A percentile compares a stretch with the other conserved stretches of the same genome.
phyloP scores from a whole-genome alignment of 1,284 basidiomycete genomes.

The Agaricales sp. region DNA sequence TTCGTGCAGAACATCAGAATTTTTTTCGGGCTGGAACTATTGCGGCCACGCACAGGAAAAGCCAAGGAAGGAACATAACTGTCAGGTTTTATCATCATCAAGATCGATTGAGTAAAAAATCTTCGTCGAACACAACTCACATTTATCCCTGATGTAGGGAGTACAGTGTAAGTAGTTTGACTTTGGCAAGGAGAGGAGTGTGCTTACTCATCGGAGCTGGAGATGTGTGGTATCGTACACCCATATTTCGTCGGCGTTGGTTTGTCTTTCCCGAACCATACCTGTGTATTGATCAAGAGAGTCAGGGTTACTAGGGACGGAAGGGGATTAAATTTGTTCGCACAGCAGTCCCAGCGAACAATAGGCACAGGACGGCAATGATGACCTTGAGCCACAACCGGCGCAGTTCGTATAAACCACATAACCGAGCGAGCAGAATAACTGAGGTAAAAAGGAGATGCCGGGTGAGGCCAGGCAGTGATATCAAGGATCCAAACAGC shows the following conservation, averaged over 20 bases:
- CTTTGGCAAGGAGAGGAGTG: not conserved
- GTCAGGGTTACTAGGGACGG: not conserved
- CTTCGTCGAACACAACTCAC: no score
- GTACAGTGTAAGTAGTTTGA: not conserved
- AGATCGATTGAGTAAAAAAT: not conserved
- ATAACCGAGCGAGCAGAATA: not conserved
- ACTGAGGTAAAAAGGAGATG: not conserved
- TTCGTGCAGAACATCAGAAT: no score
- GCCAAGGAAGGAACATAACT: not conserved
- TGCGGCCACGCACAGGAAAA: not conserved
- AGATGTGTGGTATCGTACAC: not conserved
- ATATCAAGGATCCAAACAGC: not conserved
- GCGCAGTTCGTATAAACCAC: not conserved
- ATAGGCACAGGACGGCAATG: not conserved
- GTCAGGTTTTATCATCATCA: not conserved
- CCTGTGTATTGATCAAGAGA: no score
- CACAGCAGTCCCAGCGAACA: not conserved
- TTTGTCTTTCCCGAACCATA: not conserved
- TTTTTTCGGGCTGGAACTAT: no score
- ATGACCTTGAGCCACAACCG: not conserved
- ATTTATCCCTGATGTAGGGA: not conserved
- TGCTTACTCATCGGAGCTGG: not conserved
- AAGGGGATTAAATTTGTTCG: not conserved
- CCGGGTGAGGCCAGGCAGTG: not conserved
- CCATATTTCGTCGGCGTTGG: no score